Base-by-base conservation (phyloP, 1,139 yeast genomes). In the Debaryomyces udenii region DNA sequence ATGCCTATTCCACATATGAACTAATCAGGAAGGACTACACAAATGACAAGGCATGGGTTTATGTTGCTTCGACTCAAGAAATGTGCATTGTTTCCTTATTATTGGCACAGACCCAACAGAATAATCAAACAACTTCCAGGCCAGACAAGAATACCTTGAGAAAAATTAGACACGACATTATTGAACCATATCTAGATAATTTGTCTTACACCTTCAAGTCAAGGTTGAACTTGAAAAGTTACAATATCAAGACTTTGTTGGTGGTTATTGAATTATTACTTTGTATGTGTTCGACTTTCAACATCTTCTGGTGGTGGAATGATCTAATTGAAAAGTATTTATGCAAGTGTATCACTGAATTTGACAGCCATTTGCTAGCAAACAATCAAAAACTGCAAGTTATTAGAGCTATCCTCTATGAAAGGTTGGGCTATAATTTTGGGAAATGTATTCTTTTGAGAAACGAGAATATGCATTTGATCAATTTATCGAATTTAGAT, bases 31-130 rank as follows among this genome's bases (percentile, higher is more conserved):
- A 86, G 52, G 97, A 91, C 58, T 85, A 83, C 52, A 73, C 81
- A 27, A 78, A 78, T 47, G 95, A 86, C 53, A 86, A 84, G 61
- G 90, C 95, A 1, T 88, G 95, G 91, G 68, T 75, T 3, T 85
- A 88, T 53, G 76, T 86, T 42, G 96, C 97, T 0, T 83, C 95
- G 0, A 74, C 87, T 9, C 93, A 91, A 47, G 98, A 93, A 62
- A 86, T 88, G 86, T 83, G 89, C 49, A 85, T 90, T 1, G 73
- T 84, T 1, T 83, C 96, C 1, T 68, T 85, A 34, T 63, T 91
- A 6, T 71, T 93, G 65, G 86, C 89, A 0, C 81, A 77, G 52
- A 80, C 81, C 10, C 77, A 71, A 45, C 64, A 61, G 43, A 39
- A 40, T 32, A n/a, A 37, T 46, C 55, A 34, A 40, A 11, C 36